Evolutionary conservation across 768 basidiomycete species (phyloP).

Genomic region (Rhodotorula paludigena): DNA sequence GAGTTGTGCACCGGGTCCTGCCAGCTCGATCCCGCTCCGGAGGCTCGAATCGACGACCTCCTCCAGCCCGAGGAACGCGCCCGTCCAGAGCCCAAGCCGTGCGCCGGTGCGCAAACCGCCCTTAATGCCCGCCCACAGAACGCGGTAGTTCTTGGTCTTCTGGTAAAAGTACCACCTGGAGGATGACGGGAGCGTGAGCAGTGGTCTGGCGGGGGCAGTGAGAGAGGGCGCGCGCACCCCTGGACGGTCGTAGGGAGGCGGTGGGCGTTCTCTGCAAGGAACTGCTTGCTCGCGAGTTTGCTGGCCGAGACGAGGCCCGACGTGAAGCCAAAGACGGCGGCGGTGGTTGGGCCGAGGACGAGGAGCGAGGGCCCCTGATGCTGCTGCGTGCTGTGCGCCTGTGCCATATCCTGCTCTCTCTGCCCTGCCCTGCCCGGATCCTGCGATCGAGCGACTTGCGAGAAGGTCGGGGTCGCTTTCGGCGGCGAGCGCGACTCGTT

Average conservation of each 20-base stretch:
- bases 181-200: too few species aligned
- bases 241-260: conserved; percentile 74
- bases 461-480: too few species aligned
- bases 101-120: conserved; percentile 50
- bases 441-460: too few species aligned
- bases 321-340: conserved; percentile 37
- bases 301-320: conserved; percentile 58
- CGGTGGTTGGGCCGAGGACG: conserved; percentile 22
- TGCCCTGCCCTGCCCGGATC: too few species aligned
- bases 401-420: background rate
- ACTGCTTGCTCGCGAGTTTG: conserved; percentile 66
- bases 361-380: background rate
- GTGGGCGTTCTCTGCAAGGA: conserved; percentile 89
- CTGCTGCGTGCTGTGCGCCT: background rate
- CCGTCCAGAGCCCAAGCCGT: conserved; percentile 23
- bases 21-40: background rate
- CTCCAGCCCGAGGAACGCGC: conserved; percentile 21
- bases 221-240: conserved; percentile 50
- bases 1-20: background rate
- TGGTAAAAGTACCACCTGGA: conserved; percentile 84
- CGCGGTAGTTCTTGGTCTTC: conserved; percentile 88
- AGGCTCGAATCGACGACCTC: conserved; percentile 14
- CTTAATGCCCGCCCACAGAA: conserved; percentile 67
- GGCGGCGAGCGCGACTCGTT: too few species aligned
- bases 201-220: background rate